Conservation (phyloP, 1,284 basidiomycete genomes). For the Rhodotorula mucilaginosa region DNA sequence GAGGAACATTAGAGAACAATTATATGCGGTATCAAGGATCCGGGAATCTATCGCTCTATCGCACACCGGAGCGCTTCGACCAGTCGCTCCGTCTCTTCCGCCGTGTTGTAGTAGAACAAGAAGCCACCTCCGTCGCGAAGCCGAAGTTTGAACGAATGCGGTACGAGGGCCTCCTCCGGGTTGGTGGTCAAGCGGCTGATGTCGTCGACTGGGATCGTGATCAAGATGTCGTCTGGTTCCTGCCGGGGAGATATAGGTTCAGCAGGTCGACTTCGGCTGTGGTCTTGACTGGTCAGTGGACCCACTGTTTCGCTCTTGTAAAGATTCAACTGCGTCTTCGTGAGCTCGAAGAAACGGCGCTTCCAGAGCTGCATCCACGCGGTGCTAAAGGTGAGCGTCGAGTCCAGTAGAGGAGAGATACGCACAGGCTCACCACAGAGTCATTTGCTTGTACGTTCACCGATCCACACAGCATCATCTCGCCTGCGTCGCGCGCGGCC, state of each 20-base stretch:
- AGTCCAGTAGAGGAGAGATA: no score
- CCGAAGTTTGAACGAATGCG: slow-evolving; percentile 25
- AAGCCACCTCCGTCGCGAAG: slow-evolving; percentile 17
- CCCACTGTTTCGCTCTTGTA: slow-evolving; percentile 28
- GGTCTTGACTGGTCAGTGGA: background rate
- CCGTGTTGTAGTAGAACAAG: slow-evolving; percentile 22
- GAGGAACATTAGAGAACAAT: no score
- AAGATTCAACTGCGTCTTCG: background rate
- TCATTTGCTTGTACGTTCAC: slow-evolving; percentile 22
- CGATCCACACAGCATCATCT: slow-evolving; percentile 22
- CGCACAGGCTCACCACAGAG: slow-evolving; percentile 12
- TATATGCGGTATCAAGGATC: background rate
- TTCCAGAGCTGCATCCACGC: slow-evolving; percentile 22
- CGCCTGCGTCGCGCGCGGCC: slow-evolving; percentile 11
- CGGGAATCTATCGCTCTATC: background rate
- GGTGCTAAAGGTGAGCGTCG: no score
- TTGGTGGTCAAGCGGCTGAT: slow-evolving; percentile 5
- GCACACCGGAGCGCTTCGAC: slow-evolving; percentile 19
- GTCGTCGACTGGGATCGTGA: background rate
- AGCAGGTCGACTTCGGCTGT: background rate
- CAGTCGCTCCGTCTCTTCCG: slow-evolving; percentile 25
- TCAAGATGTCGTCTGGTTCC: slow-evolving; percentile 14
- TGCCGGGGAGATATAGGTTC: background rate
- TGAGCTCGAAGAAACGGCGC: slow-evolving; percentile 25
- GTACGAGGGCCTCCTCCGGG: slow-evolving; percentile 27